Evolutionary conservation across 306 rosid genomes (phyloP), one percentile per base, ranked within the genome.

Genomic region (Trifolium dubium): DNA sequence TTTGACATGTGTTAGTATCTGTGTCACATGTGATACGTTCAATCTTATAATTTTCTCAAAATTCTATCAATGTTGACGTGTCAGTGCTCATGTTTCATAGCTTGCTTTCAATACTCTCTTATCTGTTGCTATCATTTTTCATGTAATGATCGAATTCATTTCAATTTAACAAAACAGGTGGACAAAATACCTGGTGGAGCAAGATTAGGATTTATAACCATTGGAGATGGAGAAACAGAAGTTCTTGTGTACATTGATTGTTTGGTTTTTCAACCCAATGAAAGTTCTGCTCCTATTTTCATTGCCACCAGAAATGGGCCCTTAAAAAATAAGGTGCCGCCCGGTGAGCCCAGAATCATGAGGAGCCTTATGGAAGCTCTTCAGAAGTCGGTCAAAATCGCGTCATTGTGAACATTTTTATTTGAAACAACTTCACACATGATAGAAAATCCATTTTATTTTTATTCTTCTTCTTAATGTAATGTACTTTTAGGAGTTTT

Each of bases 271-370:
- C 88, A 92, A 17, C 78, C 92, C 5, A 80, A 81, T 65, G 81
- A 63, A 14, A 83, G 51, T 44, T 80, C 93, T 29, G 88, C 89
- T 23, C 97, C 99, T 5, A 17, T 92, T 39, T 94, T 94, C 73
- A 88, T 92, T 41, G 99, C 97, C 64, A 79, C 80, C 29, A 88
- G 96, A 87, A 87, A 92, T 74, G 97, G 99, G 19, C 88, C 76
- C 58, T 61, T 77, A 23, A 94, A 92, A 76, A 89, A 89, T 67
- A 80, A 75, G 64, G 77, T 84, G 30, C 93, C 85, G n/a, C 97
- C 97, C 0, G 97, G 99, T 41, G 97, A 94, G 66, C 92, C 96
- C 12, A 89, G 99, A 77, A 89, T 94, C 39, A 94, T 94, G 97
- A 87, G 95, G 75, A 91, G 96, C 68, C 96, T 92, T 73, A 83